A percentile compares a stretch with the other conserved stretches of the same genome.
Evolutionary conservation across 192 early-diverging fungal genomes (phyloP).

Genomic region (Chytriomyces confervae): DNA sequence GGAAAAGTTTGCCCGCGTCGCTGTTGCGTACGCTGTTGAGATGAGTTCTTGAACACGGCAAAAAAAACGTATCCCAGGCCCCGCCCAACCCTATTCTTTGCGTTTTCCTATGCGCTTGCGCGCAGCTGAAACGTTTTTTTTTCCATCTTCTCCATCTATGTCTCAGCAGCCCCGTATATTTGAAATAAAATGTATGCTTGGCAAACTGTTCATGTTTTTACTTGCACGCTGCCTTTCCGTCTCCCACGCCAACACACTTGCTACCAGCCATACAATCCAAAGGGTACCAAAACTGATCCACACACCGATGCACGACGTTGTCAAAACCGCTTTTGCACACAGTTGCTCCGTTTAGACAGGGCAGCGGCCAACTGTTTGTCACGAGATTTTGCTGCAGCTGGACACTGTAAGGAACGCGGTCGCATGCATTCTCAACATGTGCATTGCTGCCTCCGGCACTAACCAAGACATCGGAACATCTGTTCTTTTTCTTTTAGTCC

Average conservation of each 20-base stretch:
- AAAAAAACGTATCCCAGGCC: too few species aligned
- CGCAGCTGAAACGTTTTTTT: too few species aligned
- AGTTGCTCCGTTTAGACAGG: neutral
- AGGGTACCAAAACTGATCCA: neutral
- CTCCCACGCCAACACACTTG: neutral
- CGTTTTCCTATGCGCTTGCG: too few species aligned
- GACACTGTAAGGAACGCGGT: neutral
- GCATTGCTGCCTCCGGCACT: neutral
- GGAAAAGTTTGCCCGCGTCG: constrained; percentile 83
- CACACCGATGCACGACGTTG: neutral
- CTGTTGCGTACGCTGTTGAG: constrained; percentile 86
- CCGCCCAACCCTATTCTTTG: too few species aligned
- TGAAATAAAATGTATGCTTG: too few species aligned
- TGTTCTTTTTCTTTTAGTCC: neutral
- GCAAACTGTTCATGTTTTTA: too few species aligned
- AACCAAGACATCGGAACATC: neutral
- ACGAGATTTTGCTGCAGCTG: neutral
- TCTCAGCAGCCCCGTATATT: too few species aligned
- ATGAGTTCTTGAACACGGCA: constrained; percentile 6
- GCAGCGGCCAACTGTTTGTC: neutral
- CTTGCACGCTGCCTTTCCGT: neutral
- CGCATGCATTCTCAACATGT: neutral
- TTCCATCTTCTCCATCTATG: too few species aligned
- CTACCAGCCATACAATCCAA: neutral
- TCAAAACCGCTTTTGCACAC: neutral